Evolutionary conservation across 2,329 filamentous ascomycete species (phyloP), one percentile per base, ranked within the genome.

Genomic region (Xylaria sp.): DNA sequence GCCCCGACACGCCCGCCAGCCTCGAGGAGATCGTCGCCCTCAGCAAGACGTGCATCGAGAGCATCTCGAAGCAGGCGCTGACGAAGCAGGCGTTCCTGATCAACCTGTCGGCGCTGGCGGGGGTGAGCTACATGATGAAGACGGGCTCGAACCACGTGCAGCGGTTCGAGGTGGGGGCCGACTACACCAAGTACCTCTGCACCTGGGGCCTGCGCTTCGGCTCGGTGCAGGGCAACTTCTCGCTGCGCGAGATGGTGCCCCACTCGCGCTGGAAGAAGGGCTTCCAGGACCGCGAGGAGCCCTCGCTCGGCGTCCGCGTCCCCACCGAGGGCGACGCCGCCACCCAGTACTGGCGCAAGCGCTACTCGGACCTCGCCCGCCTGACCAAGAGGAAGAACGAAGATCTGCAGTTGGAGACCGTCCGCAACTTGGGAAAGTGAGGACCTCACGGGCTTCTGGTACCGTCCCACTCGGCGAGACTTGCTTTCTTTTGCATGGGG

Each of bases 161-260:
- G 17, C 75, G 78, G 9, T 51, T 79, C 19, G 76, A 79, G n/a
- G 69, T 74, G 18, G 64, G 69, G 2, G 66, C 71, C 2, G 74
- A 74, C 13, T 66, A 73, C 37, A 77, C 73, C 26, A 71, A 73
- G 45, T 87, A 85, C 65, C 68, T 71, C 42, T 79, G 78, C 58
- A 71, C 74, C 49, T 87, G 83, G 83, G 76, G 80, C 56, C 77
- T 86, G 62, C 72, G 74, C 47, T 80, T 82, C 53, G 84, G 84
- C 1, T 70, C 74, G n/a, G 65, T 84, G 8, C 72, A 72, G 47
- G 82, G 81, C 2, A 71, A 74, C 41, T 86, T 84, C 59, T 76
- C 73, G 22, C 80, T 86, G 69, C 72, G 76, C 48, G 78, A 81
- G 63, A 69, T 66, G 56, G 80, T 80, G 37, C 72, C 71, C 57